phyloP scores from a whole-genome alignment of 2,329 filamentous ascomycete species.

The Sclerotinia trifoliorum region DNA sequence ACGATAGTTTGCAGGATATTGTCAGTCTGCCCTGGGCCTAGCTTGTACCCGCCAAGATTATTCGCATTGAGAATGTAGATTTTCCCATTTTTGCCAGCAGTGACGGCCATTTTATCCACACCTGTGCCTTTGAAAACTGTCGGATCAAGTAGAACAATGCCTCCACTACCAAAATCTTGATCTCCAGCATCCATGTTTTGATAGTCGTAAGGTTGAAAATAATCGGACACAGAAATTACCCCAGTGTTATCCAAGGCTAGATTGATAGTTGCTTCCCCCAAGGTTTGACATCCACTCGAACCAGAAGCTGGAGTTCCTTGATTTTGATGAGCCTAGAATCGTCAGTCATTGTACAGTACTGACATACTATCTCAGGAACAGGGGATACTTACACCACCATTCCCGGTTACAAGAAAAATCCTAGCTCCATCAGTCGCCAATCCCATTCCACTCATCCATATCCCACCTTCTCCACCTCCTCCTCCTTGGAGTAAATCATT shows the following conservation, averaged over 20 bases:
- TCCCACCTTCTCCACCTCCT: slow-evolving; percentile 41
- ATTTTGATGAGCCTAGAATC: slow-evolving; percentile 38
- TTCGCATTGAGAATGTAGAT: slow-evolving; percentile 45
- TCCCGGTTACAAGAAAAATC: slow-evolving; percentile 40
- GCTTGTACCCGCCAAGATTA: slow-evolving; percentile 45
- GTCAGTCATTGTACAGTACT: background rate
- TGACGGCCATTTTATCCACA: slow-evolving; percentile 42
- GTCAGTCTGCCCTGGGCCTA: slow-evolving; percentile 42
- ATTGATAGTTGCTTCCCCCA: slow-evolving; percentile 48
- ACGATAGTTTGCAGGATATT: slow-evolving; percentile 42
- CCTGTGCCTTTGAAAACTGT: slow-evolving; percentile 41
- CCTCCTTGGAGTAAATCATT: slow-evolving; percentile 37
- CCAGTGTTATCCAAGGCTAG: slow-evolving; percentile 41
- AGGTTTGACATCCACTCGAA: slow-evolving; percentile 37
- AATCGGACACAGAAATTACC: slow-evolving; percentile 41
- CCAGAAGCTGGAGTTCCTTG: slow-evolving; percentile 40
- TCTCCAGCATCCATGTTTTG: slow-evolving; percentile 42
- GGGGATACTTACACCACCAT: slow-evolving; percentile 31
- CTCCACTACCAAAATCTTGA: slow-evolving; percentile 44
- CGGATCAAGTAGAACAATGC: slow-evolving; percentile 41
- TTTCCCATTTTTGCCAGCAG: slow-evolving; percentile 44
- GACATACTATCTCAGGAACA: background rate
- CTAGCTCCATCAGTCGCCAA: slow-evolving; percentile 38
- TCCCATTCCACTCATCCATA: slow-evolving; percentile 42
- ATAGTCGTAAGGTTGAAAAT: slow-evolving; percentile 47